Evolutionary conservation across 1,284 basidiomycete genomes (phyloP).

Genomic region (Schizophyllum commune): DNA sequence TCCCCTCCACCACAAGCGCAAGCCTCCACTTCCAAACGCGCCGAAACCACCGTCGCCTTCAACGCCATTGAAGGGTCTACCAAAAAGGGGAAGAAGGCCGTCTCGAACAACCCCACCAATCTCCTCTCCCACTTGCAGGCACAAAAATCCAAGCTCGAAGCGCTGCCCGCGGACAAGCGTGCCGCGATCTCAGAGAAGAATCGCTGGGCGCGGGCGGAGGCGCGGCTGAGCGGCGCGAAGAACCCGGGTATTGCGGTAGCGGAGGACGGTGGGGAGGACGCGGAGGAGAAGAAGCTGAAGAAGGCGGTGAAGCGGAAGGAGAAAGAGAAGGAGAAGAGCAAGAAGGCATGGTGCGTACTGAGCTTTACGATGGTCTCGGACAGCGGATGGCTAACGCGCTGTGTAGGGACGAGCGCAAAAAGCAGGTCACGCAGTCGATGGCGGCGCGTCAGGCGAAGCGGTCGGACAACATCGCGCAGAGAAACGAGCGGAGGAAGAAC

Average conservation of each 20-base stretch:
- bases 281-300: constrained; percentile 59
- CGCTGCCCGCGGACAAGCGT: constrained; percentile 73
- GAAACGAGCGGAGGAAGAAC: constrained; percentile 70
- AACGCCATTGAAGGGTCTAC: constrained; percentile 53
- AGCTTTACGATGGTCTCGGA: not conserved
- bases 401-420: constrained; percentile 77
- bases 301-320: constrained; percentile 88
- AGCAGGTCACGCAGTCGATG: constrained; percentile 63
- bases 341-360: constrained; percentile 70
- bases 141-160: constrained; percentile 62
- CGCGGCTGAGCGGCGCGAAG: constrained; percentile 80
- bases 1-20: constrained; percentile 17
- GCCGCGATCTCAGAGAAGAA: constrained; percentile 71
- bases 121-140: constrained; percentile 60
- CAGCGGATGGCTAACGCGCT: not conserved
- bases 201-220: constrained; percentile 82
- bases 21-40: constrained; percentile 23
- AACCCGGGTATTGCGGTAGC: constrained; percentile 33
- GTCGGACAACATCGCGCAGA: constrained; percentile 78
- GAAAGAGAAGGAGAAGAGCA: constrained; percentile 78
- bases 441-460: constrained; percentile 84
- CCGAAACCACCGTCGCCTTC: constrained; percentile 62
- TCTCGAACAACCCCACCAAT: constrained; percentile 74
- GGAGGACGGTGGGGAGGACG: constrained; percentile 43
- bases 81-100: constrained; percentile 46